Percentiles rank a stretch among this genome's conserved stretches.
Evolutionary conservation across 2,329 filamentous ascomycete genomes (phyloP).

Genomic region (Penicillium sp.): DNA sequence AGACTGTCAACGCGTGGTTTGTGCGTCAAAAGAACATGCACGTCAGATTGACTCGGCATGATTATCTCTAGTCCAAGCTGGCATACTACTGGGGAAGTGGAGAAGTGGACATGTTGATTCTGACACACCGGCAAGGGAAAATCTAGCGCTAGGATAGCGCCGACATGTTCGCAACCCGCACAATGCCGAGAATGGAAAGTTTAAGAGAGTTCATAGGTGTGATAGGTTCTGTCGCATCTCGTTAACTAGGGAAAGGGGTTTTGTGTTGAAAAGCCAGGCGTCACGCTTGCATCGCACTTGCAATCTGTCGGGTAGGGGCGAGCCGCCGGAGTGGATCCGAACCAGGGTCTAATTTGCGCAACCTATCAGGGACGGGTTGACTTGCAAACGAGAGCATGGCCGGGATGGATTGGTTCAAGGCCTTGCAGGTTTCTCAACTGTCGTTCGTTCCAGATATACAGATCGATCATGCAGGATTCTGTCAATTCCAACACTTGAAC

Average conservation of each 20-base stretch:
- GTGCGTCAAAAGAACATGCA: slow-evolving; percentile 48
- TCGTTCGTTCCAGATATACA: not conserved
- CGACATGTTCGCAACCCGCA: slow-evolving; percentile 5
- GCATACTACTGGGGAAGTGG: not conserved
- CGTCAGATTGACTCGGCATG: slow-evolving; percentile 29
- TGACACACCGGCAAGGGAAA: not conserved
- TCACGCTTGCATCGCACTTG: not conserved
- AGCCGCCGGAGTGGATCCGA: slow-evolving; percentile 1
- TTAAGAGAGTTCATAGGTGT: not conserved
- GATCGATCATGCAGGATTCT: not conserved
- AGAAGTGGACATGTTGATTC: slow-evolving; percentile 5
- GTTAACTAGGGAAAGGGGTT: not conserved
- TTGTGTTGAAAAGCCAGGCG: not conserved
- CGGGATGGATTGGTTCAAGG: not conserved
- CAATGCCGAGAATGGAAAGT: not conserved
- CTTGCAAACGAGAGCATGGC: slow-evolving; percentile 1
- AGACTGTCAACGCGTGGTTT: slow-evolving; percentile 58
- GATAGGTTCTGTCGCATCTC: too few relatives aligned
- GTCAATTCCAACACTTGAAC: not conserved
- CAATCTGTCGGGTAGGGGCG: not conserved
- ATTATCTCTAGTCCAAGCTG: not conserved
- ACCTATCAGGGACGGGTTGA: not conserved
- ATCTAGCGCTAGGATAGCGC: not conserved
- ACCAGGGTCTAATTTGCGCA: not conserved
- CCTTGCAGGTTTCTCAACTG: slow-evolving; percentile 1